Base-by-base conservation (phyloP, 352 stramenopile genomes). In the Phytophthora citrophthora region DNA sequence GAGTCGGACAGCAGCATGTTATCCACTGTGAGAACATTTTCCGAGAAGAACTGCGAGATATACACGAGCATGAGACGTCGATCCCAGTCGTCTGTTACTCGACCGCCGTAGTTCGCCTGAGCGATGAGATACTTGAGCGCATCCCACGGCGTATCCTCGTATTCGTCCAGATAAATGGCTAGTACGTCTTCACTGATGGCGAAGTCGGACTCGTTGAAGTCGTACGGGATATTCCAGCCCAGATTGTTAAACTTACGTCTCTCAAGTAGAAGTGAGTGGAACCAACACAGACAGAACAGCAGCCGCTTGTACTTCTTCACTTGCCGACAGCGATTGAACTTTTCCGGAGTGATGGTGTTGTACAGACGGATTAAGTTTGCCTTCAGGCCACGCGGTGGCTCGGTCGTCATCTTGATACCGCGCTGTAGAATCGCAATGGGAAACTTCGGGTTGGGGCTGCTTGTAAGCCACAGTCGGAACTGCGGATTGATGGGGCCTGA, bases 201-300 rank as follows among this genome's bases (percentile, higher is more conserved):
- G 77, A 98, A 99, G 76, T 99, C 96, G 4, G 90, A 95, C 61
- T 99, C 95, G 67, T 99, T 99, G 54, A 99, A 99, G 51, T 98
- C 96, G 78, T 99, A 99, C 18, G 95, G 96, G 20, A 98, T 98
- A 70, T 99, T 99, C 92, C 96, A 99, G 7, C 96, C 96, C 1
- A 99, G 78, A 27, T 96, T 95, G 66, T 98, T 98, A 61, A 99
- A 99, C 61, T 99, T 99, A 51, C 96, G 86, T 3, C 96, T 85
- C 72, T 99, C 96, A 1, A 99, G 81, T 11, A 99, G 66, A 2
- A 98, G 72, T 23, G 96, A 92, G 74, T 99, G 96, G 78, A 99
- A 99, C 95, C 95, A 99, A 40, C 87, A 96, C 12, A 99, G 81
- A 31, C 91, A 96, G 70, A 99, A 99, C 2, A 99, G 75, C 39